Base-by-base conservation (phyloP, 2,329 filamentous ascomycete species). In the Sphaerulina vaccinii region DNA sequence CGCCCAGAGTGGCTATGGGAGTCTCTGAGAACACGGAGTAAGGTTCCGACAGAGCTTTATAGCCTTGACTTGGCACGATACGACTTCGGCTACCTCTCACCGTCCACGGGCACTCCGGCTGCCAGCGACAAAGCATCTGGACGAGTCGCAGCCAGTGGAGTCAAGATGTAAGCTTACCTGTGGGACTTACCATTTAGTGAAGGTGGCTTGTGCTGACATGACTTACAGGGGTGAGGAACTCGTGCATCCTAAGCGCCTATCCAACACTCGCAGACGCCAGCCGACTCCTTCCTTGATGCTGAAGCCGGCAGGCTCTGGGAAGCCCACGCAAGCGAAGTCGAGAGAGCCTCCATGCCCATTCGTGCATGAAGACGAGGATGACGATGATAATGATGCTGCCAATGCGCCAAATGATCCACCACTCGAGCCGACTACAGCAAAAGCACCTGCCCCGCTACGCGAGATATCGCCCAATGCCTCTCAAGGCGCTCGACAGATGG, bases 1-100 rank as follows among this genome's bases (percentile, higher is more conserved):
- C 80, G 80, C 6, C 81, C 83, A 15, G 81, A 86, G 18, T 99
- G 93, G 93, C 75, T 99, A 2, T 93, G 88, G 85, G 80, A 85
- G 45, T 93, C 87, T 59, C 83, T 96, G 44, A 75, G 78, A 47
- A 68, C 65, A 39, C 63, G 80, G 23, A 68, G 74, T 48, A 74
- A 72, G 61, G 73, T 79, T 50, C 64, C 76, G 9, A 78, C 77
- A 60, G 24, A 73, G 47, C 15, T 80, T 2, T 65, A 59, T 59
- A 42, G 51, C 44, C 39, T 68, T 10, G 32, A 52, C 13, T 36
- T 65, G 22, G 55, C 62, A 6, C 45, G 50, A 2, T 55, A 55
- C 35, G 59, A 64, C 40, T 46, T 54, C 5, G 56, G 43, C 11
- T 54, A 62, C 24, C 27, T 55, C 18, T 39, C 36, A 8, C 36